Evolutionary conservation across 768 basidiomycete species (phyloP), one percentile per base, ranked within the genome.

Genomic region (Mycena kentingensis): DNA sequence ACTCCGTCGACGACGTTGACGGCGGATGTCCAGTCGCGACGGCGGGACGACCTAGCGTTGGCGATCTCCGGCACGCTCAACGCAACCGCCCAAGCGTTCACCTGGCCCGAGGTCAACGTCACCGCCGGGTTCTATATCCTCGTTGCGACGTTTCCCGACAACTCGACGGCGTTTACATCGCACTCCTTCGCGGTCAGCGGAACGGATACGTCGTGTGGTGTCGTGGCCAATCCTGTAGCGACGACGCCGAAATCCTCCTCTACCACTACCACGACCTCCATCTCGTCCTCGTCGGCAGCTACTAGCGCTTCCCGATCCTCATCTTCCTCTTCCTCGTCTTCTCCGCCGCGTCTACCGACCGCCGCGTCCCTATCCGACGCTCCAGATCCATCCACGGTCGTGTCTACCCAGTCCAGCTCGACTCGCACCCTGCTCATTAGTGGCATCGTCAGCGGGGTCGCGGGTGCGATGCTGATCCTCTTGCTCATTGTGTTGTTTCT

Each of bases 111-210:
- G 2, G 80, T 85, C 41, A 70, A 72, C 51, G 64, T 83, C 21
- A 63, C 77, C 0, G 65, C 72, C 46, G 84, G 84, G 3, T 76
- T 72, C 73, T 85, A 85, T 58, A 38, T 56, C 12, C 21, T 84
- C 18, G 55, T 47, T 0, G 71, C 69, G 6, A 57, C 62, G 5
- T 54, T 74, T 13, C 53, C 62, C 3, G 46, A 67, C 3, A 43
- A n/a, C n/a, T 60, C 15, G 24, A 46, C 3, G 64, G 59, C 46
- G 26, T 12, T 7, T 29, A 39, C 73, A 2, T 5, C 41, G 0
- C 13, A 62, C 16, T 74, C 77, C 45, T 67, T 61, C 31, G 71
- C 77, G 21, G 37, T 51, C 22, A 43, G 57, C 13, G 70, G 71
- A 1, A 34, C 24, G 32, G 67, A 73, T 51, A 67, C 62, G 18